Percentiles rank a stretch among this genome's conserved stretches.
phyloP scores from a whole-genome alignment of 352 stramenopile species.

The Globisporangium heterothallicum region DNA sequence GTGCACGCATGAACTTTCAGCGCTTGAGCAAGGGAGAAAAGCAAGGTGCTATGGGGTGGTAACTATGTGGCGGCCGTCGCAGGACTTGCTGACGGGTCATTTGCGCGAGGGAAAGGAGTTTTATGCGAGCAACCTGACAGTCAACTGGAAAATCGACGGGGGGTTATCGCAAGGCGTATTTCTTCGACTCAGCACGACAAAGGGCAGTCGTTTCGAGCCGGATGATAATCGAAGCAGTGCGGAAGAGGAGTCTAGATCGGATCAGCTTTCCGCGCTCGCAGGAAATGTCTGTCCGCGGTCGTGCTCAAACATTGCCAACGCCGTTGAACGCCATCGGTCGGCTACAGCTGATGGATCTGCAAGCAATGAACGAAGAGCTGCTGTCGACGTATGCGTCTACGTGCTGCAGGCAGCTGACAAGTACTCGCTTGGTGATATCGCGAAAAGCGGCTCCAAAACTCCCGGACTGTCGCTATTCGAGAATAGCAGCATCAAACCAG shows the following conservation, averaged over 20 bases:
- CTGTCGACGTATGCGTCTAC: conserved; percentile 50
- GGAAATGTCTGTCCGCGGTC: not conserved
- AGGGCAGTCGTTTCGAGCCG: conserved; percentile 32
- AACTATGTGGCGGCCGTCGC: conserved; percentile 58
- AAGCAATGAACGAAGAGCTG: conserved; percentile 14
- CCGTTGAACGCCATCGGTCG: conserved; percentile 11
- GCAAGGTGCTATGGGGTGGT: conserved; percentile 31
- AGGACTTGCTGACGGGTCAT: conserved; percentile 37
- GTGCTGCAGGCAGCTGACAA: conserved; percentile 29
- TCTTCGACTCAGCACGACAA: conserved; percentile 57
- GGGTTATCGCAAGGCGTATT: conserved; percentile 30
- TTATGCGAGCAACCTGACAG: conserved; percentile 49
- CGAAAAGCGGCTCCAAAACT: conserved; percentile 15
- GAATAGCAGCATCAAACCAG: conserved; percentile 5
- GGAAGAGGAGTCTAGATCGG: conserved; percentile 10
- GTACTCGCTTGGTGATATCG: conserved; percentile 21
- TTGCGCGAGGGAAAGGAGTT: conserved; percentile 52
- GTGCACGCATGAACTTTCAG: conserved; percentile 38
- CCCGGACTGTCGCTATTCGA: conserved; percentile 9
- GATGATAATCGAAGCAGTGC: conserved; percentile 15
- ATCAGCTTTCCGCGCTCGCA: not conserved
- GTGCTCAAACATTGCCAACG: conserved; percentile 6
- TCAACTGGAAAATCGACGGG: conserved; percentile 63
- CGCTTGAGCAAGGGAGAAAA: not conserved
- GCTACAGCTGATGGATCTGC: conserved; percentile 5